A percentile compares a stretch with the other conserved stretches of the same genome.
Conservation (phyloP, 129 eudicot species). For the Escallonia herrerae region DNA sequence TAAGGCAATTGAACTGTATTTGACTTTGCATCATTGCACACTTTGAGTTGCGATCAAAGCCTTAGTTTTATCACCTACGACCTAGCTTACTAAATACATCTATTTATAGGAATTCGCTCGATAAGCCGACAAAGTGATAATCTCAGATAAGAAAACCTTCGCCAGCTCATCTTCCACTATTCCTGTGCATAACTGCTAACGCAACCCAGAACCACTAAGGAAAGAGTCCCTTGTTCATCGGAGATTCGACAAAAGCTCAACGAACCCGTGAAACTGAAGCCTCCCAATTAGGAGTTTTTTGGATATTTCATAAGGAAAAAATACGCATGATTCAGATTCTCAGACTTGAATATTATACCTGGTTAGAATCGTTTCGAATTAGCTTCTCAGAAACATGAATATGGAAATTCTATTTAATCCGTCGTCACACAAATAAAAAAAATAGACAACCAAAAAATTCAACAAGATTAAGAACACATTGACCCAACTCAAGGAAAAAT, state of each 20-base stretch:
- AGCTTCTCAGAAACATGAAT: too few relatives aligned
- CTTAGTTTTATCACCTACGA: background rate
- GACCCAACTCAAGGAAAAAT: constrained; percentile 8
- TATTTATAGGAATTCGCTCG: background rate
- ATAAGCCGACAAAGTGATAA: background rate
- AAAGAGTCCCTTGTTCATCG: background rate
- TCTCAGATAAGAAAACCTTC: background rate
- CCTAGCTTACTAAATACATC: background rate
- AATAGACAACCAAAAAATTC: too few relatives aligned
- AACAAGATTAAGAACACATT: too few relatives aligned
- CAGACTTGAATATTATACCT: too few relatives aligned
- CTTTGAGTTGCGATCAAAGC: background rate
- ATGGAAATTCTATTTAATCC: too few relatives aligned
- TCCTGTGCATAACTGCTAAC: background rate
- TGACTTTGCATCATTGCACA: background rate
- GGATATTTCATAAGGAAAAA: background rate
- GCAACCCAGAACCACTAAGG: background rate
- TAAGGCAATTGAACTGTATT: background rate
- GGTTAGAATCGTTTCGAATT: too few relatives aligned
- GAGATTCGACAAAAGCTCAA: background rate
- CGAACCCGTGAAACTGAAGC: background rate
- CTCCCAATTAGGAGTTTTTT: background rate
- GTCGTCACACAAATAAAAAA: too few relatives aligned
- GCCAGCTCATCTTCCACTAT: constrained; percentile 4
- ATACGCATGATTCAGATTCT: background rate